These are phyloP conservation scores for Hirsutella rhossiliensis DNA, from an alignment of 2,329 filamentous ascomycete species.

Conservation along the genomic window DNA sequence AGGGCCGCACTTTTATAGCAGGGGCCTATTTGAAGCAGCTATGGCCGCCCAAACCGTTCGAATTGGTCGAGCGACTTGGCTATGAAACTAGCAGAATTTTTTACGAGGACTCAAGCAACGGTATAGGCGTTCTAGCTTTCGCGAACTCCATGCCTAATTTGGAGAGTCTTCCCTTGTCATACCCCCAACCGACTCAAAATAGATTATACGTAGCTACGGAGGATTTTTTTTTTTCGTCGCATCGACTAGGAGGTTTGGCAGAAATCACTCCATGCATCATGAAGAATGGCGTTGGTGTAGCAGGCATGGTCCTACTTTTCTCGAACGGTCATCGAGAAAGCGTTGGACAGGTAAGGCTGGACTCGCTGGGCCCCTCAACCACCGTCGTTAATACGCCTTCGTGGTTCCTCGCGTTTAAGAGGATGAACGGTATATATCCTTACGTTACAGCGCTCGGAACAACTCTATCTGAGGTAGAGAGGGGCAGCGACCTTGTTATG, in stretches of 20 bases:
- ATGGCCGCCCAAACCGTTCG: not conserved
- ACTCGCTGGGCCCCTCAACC: slow-evolving; percentile 1
- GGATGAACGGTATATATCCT: slow-evolving; percentile 1
- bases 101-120: slow-evolving; percentile 1
- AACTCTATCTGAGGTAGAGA: slow-evolving; percentile 1
- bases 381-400: not conserved
- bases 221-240: slow-evolving; percentile 4
- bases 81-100: slow-evolving; percentile 1
- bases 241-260: slow-evolving; percentile 1
- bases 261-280: slow-evolving; percentile 2
- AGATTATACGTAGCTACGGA: slow-evolving; percentile 2
- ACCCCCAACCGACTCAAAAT: slow-evolving; percentile 1
- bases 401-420: not conserved
- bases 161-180: not conserved
- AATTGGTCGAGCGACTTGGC: slow-evolving; percentile 1
- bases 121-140: slow-evolving; percentile 3
- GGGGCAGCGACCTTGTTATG: not conserved
- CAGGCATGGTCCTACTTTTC: slow-evolving; percentile 3
- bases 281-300: not conserved
- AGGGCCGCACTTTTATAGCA: slow-evolving; percentile 2
- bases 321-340: slow-evolving; percentile 2
- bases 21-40: slow-evolving; percentile 2
- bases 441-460: slow-evolving; percentile 1
- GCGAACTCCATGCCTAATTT: not conserved
- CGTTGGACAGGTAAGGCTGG: slow-evolving; percentile 3